These are phyloP conservation scores for Xylaria sp. DNA, from an alignment of 2,329 filamentous ascomycete genomes.

Conservation along the genomic window DNA sequence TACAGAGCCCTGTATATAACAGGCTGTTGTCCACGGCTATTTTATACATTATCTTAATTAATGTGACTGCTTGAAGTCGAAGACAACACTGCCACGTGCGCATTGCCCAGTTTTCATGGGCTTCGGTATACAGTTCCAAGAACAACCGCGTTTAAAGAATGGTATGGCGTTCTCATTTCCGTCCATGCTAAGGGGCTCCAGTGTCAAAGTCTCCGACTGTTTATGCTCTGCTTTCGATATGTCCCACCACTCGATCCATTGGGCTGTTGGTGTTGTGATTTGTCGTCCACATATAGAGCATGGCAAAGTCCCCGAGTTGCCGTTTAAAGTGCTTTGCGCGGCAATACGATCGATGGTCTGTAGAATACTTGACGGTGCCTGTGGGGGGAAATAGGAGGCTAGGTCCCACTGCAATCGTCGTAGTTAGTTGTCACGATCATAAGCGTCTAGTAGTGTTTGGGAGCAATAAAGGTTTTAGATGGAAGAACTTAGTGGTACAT, in stretches of 20 bases:
- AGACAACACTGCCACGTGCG: slow-evolving; percentile 22
- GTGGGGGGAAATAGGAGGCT: slow-evolving; percentile 56
- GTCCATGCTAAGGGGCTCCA: slow-evolving; percentile 31
- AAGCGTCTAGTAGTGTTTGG: neutral
- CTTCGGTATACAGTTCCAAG: slow-evolving; percentile 35
- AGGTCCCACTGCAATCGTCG: slow-evolving; percentile 51
- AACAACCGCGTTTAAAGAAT: slow-evolving; percentile 42
- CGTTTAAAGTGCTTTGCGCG: slow-evolving; percentile 55
- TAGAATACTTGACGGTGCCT: slow-evolving; percentile 54
- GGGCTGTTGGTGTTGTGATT: slow-evolving; percentile 62
- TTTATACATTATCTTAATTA: neutral
- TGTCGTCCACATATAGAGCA: slow-evolving; percentile 65
- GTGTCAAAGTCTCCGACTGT: neutral
- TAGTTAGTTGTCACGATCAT: slow-evolving; percentile 10
- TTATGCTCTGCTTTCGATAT: slow-evolving; percentile 40
- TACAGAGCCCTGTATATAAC: neutral
- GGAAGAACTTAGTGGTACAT: neutral
- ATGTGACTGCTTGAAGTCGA: neutral
- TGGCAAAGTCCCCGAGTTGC: slow-evolving; percentile 57
- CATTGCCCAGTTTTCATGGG: slow-evolving; percentile 24
- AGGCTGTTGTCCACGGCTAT: neutral
- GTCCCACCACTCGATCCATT: slow-evolving; percentile 74
- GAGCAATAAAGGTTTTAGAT: neutral
- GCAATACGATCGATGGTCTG: slow-evolving; percentile 55
- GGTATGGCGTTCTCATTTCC: slow-evolving; percentile 40